These are phyloP conservation scores for Lagenaria siceraria DNA, from an alignment of 306 rosid species.

Conservation along the genomic window DNA sequence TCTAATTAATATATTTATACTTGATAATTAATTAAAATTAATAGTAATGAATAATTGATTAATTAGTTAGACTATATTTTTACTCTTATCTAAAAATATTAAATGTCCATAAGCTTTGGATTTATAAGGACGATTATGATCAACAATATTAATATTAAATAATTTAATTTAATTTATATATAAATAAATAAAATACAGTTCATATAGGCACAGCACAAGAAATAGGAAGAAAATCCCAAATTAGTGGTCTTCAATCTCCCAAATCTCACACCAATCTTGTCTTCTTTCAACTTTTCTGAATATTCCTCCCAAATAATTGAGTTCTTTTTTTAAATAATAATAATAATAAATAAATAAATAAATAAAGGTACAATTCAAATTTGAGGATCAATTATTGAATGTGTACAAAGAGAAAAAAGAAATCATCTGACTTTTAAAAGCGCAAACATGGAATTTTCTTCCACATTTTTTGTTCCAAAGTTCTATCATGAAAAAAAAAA, in stretches of 20 bases:
- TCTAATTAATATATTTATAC: no score
- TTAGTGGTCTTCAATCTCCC: not conserved
- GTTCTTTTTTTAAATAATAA: not conserved
- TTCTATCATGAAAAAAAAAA: no score
- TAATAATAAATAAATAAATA: not conserved
- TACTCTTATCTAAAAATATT: no score
- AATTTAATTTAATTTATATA: no score
- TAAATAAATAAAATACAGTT: not conserved
- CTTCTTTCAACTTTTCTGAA: not conserved
- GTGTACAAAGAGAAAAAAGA: not conserved
- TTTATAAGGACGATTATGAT: no score
- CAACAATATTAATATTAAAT: no score
- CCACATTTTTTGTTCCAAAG: not conserved
- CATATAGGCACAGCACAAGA: no score
- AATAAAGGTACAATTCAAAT: not conserved
- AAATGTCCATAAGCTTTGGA: no score
- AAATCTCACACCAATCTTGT: not conserved
- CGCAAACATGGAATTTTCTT: not conserved
- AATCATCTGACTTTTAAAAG: not conserved
- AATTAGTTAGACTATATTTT: no score
- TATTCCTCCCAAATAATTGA: not conserved
- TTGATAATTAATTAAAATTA: no score
- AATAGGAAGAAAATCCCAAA: not conserved
- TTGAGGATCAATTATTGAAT: no score
- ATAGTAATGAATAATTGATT: no score